Base-by-base conservation (phyloP, 106 monocot species). In the Posidonia australis region DNA sequence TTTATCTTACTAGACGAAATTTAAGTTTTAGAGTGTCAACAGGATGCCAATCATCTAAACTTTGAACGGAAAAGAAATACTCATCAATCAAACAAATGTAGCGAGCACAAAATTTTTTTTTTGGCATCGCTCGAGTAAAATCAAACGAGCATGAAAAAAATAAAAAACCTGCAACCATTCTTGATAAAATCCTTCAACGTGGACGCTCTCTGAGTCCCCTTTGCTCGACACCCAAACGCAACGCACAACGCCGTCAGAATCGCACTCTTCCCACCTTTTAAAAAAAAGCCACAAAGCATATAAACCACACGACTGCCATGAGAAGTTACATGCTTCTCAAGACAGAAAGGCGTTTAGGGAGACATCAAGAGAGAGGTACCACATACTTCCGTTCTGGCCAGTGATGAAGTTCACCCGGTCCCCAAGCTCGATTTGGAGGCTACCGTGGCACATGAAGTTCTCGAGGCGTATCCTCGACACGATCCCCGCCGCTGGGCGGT, bases 391-490 rank as follows among this genome's bases (percentile, higher is more conserved):
- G 60, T 96, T 96, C 77, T 96, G 94, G 48, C 94, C 94, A 45
- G 94, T 96, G 76, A 96, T 78, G 82, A 96, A 96, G 77, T 96
- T 96, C 57, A 90, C 94, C 69, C 80, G 77, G 23, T 82, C 78
- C 5, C 87, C 90, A 43, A 96, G 62, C 70, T 84, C 87, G 65
- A 90, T 86, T 51, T 82, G 70, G 57, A 96, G 77, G 72, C 82
- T 82, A 62, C 73, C 78, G 63, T 96, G 94, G 72, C 94, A 96
- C 90, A 90, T 96, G 66, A 96, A 96, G 56, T 96, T 96, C 90
- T 96, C 94, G 58, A 96, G 66, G 10, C 81, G 79, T 70, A 96
- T 96, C 54, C 77, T 72, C 18, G 76, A 72, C 19, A 96, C 78
- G 71, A 80, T 82, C 66, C 94, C 93, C 22, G 93, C 83, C 23